Evolutionary conservation across 495 filamentous ascomycete genomes (phyloP), one percentile per base, ranked within the genome.

Genomic region (Baudoinia panamericana): DNA sequence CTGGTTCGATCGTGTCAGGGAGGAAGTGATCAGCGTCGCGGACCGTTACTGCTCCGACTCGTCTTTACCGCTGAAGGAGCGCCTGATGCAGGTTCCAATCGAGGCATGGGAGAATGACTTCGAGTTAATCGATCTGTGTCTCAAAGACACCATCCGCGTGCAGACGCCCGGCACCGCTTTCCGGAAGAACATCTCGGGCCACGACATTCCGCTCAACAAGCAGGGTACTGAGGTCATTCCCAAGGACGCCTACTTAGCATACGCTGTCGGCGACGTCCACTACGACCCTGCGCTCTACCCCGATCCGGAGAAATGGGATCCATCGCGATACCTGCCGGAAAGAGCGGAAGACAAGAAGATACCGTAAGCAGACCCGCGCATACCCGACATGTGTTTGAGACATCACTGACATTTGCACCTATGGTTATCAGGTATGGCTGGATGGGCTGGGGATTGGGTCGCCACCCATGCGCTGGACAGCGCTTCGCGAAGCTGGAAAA

Each of bases 401-500:
- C 26, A 28, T 28, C n/a, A n/a, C n/a, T 28, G 8, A 28, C 8
- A 28, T 8, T 28, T 28, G 26, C 26, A 8, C 8, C 8, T n/a
- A 28, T 28, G 8, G 26, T 28, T 28, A 8, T n/a, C 26, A 28
- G 26, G 26, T 25, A 54, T 36, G n/a, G n/a, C 1, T 69, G 54
- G 27, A 11, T 68, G 4, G 66, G 66, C 6, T 71, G 66, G 67
- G 67, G 67, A 24, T 25, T 41, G 2, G 65, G 52, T 0, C 47
- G 63, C 19, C 64, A 72, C 50, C 65, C 61, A 4, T 72, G 68
- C 47, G 32, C 41, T 19, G 50, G 55, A 22, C 51, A 51, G 48
- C 50, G 49, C 39, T 69, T 67, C 48, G 67, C 67, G 1, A 67
- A 69, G 48, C 49, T 70, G n/a, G 63, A 70, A 45, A 56, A 58